Evolutionary conservation across 176 grass and related monocot species (phyloP), one percentile per base, ranked within the genome.

Genomic region (Tillandsia fasciculata): DNA sequence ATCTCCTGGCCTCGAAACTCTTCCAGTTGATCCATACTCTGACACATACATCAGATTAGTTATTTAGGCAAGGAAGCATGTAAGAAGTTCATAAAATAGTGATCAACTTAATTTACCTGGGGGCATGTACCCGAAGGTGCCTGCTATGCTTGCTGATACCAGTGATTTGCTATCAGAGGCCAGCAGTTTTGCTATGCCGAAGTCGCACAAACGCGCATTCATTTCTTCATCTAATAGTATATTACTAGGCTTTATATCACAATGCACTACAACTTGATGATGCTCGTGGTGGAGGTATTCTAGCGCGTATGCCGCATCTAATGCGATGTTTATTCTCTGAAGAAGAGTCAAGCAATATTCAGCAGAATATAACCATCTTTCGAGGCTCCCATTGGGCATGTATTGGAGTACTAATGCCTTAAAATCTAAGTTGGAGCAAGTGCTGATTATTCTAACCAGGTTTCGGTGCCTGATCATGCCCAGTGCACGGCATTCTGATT

Each of bases 201-300:
- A 78, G 53, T 78, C 66, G 15, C 76, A 50, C 51, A 78, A 10
- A 70, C 27, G 66, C 27, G 76, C 76, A 71, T 63, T 65, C 67
- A 78, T 78, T n/a, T 78, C 67, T 51, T 78, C 76, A 71, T 78
- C 76, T 11, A 78, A 67, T 3, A 78, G 76, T 11, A 78, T 53
- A 71, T 78, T 71, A 22, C 76, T 78, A 12, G 67, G 76, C 53
- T 78, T 78, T 51, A 78, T 28, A 47, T 78, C 76, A 18, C 76
- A 70, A 23, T 78, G 76, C 67, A 78, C 47, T 53, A 78, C 67
- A n/a, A 64, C 67, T 49, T 78, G 13, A 58, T 63, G 33, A 47
- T 51, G 66, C 47, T 70, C 15, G 24, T 78, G 67, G 69, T 78
- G 76, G 53, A 78, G 8, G 17, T 78, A 70, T 49, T 71, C 76